phyloP scores from a whole-genome alignment of 1,284 basidiomycete species.

The Cryptococcus neoformans region DNA sequence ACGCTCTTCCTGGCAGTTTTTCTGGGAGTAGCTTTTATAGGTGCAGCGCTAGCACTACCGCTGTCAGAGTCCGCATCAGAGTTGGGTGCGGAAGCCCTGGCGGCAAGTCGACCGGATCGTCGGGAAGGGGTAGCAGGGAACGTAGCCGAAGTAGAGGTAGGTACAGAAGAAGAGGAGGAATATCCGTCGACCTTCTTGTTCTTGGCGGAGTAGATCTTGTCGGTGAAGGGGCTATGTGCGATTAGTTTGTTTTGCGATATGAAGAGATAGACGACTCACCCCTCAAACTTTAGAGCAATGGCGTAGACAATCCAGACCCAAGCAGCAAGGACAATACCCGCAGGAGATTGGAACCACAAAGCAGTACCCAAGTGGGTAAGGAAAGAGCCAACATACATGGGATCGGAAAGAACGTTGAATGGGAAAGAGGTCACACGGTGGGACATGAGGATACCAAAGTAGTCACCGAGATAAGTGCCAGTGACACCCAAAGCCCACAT shows the following conservation, averaged over 20 bases:
- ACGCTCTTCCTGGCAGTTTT: slow-evolving; percentile 3
- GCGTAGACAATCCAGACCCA: slow-evolving; percentile 80
- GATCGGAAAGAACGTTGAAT: slow-evolving; percentile 88
- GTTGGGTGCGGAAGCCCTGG: slow-evolving; percentile 13
- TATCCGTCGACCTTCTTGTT: slow-evolving; percentile 15
- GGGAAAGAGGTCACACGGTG: slow-evolving; percentile 75
- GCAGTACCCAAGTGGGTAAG: slow-evolving; percentile 80
- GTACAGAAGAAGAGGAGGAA: slow-evolving; percentile 2
- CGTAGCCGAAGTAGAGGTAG: slow-evolving; percentile 9
- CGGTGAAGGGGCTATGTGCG: slow-evolving; percentile 47
- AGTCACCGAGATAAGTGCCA: slow-evolving; percentile 90
- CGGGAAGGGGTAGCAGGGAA: slow-evolving; percentile 18
- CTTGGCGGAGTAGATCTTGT: slow-evolving; percentile 48
- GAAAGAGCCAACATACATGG: slow-evolving; percentile 94
- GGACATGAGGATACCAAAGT: slow-evolving; percentile 98
- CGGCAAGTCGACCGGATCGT: slow-evolving; percentile 24
- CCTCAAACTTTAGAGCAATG: slow-evolving; percentile 80
- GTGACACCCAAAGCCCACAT: slow-evolving; percentile 92
- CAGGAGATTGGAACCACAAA: slow-evolving; percentile 79
- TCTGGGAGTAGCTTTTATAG: slow-evolving; percentile 5
- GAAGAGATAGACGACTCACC: slow-evolving; percentile 55
- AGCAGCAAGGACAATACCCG: slow-evolving; percentile 67
- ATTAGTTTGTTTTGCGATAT: no score
- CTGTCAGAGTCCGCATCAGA: slow-evolving; percentile 10
- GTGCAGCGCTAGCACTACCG: slow-evolving; percentile 5